Evolutionary conservation across 164 flowering plant genomes (phyloP), one percentile per base, ranked within the genome.

Genomic region (Stephania japonica): DNA sequence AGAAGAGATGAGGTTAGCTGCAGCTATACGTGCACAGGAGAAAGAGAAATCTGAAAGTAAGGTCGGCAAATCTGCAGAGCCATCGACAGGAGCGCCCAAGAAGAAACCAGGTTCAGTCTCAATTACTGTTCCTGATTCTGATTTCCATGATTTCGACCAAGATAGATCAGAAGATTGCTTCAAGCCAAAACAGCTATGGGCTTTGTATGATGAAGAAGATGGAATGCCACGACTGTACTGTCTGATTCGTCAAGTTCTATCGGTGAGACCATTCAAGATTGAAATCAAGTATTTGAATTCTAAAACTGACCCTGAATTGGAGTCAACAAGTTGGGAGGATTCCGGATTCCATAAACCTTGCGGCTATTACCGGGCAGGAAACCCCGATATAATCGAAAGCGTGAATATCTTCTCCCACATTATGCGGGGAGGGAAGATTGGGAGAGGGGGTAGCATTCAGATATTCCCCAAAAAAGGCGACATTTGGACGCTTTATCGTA

Each of bases 151-250:
- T 80, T 92, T 92, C 84, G 98, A 92, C 83, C 85, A 84, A 76
- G 93, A 87, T 69, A 85, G 98, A 73, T 80, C 87, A 26, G 99
- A 95, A 77, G 89, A 83, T 38, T 90, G 94, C 81, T 95, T 92
- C 80, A 81, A 84, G 79, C 86, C 91, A 21, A 89, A 91, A 79
- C 99, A 95, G 78, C 85, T 95, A 80, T 95, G 98, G 99, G 99
- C 98, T 13, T 10, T 89, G 18, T 94, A 94, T 78, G 99, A 94
- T 77, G 97, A 88, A 79, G 97, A 89, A 75, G 98, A 95, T 78
- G 99, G 99, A 3, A 95, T 95, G 97, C 99, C 99, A 69, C 90
- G 99, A 5, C 78, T 92, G 74, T 92, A 95, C 78, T 89, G 93
- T 78, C 72, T 87, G 77, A 84, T 93, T 66, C 95, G 91, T 21